phyloP scores from a whole-genome alignment of 257 asterid genomes.

The Anisodus tanguticus region DNA sequence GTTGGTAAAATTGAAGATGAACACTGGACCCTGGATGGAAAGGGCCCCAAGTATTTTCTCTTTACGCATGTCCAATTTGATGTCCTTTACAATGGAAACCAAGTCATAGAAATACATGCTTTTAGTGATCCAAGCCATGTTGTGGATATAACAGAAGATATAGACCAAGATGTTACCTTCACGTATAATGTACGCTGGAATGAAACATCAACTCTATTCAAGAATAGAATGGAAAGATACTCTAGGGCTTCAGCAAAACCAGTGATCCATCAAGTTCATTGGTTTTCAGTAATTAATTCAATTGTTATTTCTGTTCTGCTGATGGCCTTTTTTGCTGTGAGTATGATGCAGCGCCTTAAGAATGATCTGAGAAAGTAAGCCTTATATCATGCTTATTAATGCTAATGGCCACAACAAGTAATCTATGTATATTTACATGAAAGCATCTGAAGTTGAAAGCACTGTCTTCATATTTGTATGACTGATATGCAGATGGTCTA shows the following conservation, averaged over 20 bases:
- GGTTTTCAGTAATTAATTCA: conserved; percentile 76
- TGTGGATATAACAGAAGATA: conserved; percentile 68
- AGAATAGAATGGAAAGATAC: conserved; percentile 72
- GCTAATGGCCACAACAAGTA: conserved; percentile 21
- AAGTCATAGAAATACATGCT: conserved; percentile 73
- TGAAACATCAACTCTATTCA: conserved; percentile 48
- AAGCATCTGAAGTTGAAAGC: conserved; percentile 25
- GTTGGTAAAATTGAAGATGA: conserved; percentile 81
- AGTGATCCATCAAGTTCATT: conserved; percentile 59
- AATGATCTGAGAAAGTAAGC: conserved; percentile 78
- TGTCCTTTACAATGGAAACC: conserved; percentile 67
- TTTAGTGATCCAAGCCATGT: conserved; percentile 71
- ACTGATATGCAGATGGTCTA: conserved; percentile 56
- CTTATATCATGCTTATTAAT: conserved; percentile 35
- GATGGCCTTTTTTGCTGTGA: conserved; percentile 59
- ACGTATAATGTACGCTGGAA: conserved; percentile 76
- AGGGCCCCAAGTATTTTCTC: conserved; percentile 60
- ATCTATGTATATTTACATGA: conserved; percentile 21
- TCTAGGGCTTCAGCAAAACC: conserved; percentile 59
- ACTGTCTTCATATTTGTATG: conserved; percentile 14
- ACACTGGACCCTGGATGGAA: conserved; percentile 48
- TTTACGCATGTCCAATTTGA: conserved; percentile 74
- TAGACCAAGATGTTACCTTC: conserved; percentile 56
- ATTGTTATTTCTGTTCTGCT: conserved; percentile 60
- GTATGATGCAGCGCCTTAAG: conserved; percentile 68